A percentile compares a stretch with the other conserved stretches of the same genome.
Conservation (phyloP, 192 early-diverging fungal species). For the Coemansia sp. region DNA sequence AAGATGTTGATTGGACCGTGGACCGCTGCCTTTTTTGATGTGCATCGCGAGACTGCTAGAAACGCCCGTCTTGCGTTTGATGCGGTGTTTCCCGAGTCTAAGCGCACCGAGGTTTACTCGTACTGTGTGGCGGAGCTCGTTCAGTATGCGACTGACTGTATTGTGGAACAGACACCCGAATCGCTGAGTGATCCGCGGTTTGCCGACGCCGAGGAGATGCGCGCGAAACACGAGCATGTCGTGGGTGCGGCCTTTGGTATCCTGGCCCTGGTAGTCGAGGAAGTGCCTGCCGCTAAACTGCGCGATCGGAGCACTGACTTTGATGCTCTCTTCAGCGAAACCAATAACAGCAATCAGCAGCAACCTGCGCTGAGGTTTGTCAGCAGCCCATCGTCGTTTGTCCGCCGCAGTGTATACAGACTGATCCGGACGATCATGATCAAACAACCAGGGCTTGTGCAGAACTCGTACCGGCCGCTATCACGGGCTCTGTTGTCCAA, state of each 20-base stretch:
- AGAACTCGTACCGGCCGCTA: conserved; percentile 49
- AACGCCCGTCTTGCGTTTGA: conserved; percentile 58
- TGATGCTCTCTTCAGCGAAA: conserved; percentile 22
- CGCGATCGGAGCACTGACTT: conserved; percentile 37
- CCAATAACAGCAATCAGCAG: neutral
- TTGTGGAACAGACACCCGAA: conserved; percentile 77
- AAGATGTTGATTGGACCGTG: conserved; percentile 84
- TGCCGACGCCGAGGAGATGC: conserved; percentile 36
- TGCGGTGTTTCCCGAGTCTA: conserved; percentile 79
- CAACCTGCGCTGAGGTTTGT: conserved; percentile 18
- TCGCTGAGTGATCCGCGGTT: conserved; percentile 68
- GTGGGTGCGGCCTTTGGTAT: conserved; percentile 46
- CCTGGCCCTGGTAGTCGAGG: conserved; percentile 33
- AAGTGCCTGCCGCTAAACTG: conserved; percentile 16
- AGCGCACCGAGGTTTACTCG: conserved; percentile 70
- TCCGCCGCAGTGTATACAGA: conserved; percentile 42
- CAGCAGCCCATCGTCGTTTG: conserved; percentile 25
- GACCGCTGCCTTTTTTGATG: conserved; percentile 83
- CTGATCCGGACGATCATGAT: conserved; percentile 35
- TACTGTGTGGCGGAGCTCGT: conserved; percentile 80
- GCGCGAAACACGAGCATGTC: conserved; percentile 44
- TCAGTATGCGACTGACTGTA: conserved; percentile 64
- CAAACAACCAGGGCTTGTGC: conserved; percentile 49
- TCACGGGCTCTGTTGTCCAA: conserved; percentile 60
- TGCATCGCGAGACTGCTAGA: conserved; percentile 72